Conservation (phyloP, 1,284 basidiomycete species). For the Cutaneotrichosporon sp. region DNA sequence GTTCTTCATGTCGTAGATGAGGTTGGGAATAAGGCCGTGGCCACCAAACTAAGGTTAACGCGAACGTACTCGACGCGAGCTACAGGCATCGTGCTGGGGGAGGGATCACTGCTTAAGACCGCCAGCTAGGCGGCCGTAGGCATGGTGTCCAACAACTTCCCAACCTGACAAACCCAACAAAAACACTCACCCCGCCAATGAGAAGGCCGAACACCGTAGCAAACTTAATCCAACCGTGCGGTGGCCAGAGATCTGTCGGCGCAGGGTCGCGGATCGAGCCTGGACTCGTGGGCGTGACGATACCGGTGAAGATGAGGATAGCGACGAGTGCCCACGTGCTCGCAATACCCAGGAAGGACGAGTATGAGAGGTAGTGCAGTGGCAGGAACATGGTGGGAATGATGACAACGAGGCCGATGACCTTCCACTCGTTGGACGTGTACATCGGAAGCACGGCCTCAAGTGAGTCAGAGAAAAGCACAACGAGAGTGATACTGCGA, state of each 20-base stretch:
- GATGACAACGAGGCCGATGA: conserved; percentile 63
- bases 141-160: no score
- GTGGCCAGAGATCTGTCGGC: conserved; percentile 62
- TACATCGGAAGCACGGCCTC: conserved; percentile 64
- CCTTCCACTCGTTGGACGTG: conserved; percentile 68
- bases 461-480: conserved; percentile 76
- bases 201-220: conserved; percentile 79
- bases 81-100: no score
- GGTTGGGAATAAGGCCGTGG: conserved; percentile 44
- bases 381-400: conserved; percentile 79
- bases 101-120: no score
- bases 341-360: conserved; percentile 73
- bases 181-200: conserved; percentile 63
- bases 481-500: conserved; percentile 74
- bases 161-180: no score
- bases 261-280: conserved; percentile 77
- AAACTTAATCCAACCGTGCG: conserved; percentile 57
- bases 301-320: conserved; percentile 77
- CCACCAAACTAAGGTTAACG: conserved; percentile 34
- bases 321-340: conserved; percentile 69
- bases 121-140: no score
- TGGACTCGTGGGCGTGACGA: conserved; percentile 55
- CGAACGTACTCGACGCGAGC: not conserved
- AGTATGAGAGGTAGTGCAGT: conserved; percentile 76
- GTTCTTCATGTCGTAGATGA: conserved; percentile 84